Percentiles rank a stretch among this genome's conserved stretches.
Evolutionary conservation across 495 filamentous ascomycete genomes (phyloP).

Genomic region (Penicillium canescens): DNA sequence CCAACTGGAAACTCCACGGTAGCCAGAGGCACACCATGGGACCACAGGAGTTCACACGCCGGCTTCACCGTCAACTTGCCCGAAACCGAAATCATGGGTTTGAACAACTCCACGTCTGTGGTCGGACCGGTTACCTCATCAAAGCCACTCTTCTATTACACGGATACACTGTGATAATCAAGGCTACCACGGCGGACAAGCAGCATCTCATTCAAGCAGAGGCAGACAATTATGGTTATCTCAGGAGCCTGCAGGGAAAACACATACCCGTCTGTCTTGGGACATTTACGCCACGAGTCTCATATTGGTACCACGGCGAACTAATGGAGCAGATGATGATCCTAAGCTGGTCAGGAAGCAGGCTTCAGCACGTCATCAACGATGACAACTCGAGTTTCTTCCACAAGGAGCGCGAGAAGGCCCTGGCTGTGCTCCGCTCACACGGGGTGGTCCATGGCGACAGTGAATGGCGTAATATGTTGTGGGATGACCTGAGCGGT

Average conservation of each 20-base stretch:
- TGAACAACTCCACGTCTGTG: conserved; percentile 24
- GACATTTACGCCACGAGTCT: conserved; percentile 16
- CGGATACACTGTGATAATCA: conserved; percentile 31
- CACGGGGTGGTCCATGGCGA: conserved; percentile 20
- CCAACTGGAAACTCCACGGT: conserved; percentile 23
- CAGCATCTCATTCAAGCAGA: conserved; percentile 25
- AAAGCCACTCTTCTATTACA: conserved; percentile 29
- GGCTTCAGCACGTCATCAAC: conserved; percentile 23
- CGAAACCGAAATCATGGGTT: conserved; percentile 23
- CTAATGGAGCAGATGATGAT: conserved; percentile 28
- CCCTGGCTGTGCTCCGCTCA: conserved; percentile 12
- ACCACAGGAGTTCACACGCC: conserved; percentile 21
- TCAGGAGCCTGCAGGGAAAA: conserved; percentile 19
- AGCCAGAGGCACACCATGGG: conserved; percentile 15
- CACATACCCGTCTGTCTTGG: conserved; percentile 26
- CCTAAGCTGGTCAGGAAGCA: conserved; percentile 24
- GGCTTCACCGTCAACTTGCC: conserved; percentile 26
- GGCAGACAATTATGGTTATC: conserved; percentile 23
- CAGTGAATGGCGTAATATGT: conserved; percentile 19
- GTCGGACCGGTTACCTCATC: conserved; percentile 29
- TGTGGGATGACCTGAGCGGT: conserved; percentile 13
- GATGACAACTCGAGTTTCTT: conserved; percentile 19
- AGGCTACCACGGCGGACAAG: conserved; percentile 26
- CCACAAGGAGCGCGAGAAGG: conserved; percentile 17
- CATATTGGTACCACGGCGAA: conserved; percentile 30